Evolutionary conservation across 371 early-diverging fungal species (phyloP).

Genomic region (Mortierella sp.): DNA sequence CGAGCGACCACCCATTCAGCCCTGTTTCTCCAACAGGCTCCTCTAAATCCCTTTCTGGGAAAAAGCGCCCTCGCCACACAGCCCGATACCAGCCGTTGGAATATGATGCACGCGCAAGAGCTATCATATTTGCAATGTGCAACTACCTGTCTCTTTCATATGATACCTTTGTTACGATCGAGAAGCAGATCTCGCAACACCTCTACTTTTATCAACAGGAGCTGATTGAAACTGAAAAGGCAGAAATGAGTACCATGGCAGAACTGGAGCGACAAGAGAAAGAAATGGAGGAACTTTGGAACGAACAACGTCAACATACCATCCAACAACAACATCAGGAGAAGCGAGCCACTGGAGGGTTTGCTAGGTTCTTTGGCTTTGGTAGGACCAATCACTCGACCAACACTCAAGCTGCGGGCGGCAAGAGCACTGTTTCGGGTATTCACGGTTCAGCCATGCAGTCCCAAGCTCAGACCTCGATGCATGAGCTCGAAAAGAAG

Average conservation of each 20-base stretch:
- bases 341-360: neutral
- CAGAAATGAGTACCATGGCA: constrained; percentile 8
- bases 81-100: constrained; percentile 43
- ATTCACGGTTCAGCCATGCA: constrained; percentile 42
- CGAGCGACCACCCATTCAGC: neutral
- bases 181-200: constrained; percentile 49
- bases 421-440: neutral
- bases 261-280: constrained; percentile 16
- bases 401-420: neutral
- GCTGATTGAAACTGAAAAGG: constrained; percentile 39
- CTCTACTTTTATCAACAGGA: constrained; percentile 53
- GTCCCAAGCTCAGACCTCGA: constrained; percentile 56
- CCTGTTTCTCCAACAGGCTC: constrained; percentile 1
- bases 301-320: neutral
- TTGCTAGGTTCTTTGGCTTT: constrained; percentile 10
- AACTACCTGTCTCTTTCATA: constrained; percentile 34
- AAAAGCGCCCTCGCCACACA: neutral
- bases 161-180: constrained; percentile 36
- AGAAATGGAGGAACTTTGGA: constrained; percentile 7
- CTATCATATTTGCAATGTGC: constrained; percentile 50
- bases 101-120: constrained; percentile 56
- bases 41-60: neutral
- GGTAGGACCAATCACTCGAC: constrained; percentile 2
- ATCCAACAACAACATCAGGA: constrained; percentile 12
- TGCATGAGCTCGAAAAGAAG: constrained; percentile 61